Base-by-base conservation (phyloP, 345 rosid genomes). In the Linum usitatissimum region DNA sequence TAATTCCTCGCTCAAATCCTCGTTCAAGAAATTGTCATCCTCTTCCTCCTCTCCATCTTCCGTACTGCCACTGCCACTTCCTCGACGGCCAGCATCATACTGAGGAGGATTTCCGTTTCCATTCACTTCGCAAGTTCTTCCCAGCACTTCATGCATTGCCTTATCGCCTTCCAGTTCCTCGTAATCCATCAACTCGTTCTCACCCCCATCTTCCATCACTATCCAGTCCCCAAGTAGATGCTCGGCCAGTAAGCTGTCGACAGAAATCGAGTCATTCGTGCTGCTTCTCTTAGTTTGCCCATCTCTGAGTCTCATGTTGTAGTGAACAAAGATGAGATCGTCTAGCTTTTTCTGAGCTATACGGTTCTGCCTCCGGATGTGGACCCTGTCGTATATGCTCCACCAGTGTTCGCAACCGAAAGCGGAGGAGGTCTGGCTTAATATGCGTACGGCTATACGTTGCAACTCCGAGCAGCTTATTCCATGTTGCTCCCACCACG, bases 361-460 rank as follows among this genome's bases (percentile, higher is more conserved):
- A 48, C 73, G 74, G 66, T 81, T 91, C 38, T 63, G 86, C 71
- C 80, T 75, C 75, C 75, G 79, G 71, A 75, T 65, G 64, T 78
- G 80, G 23, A 81, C 75, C 71, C 76, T 86, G 66, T 87, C 96
- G 18, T 81, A 75, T 31, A 75, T 63, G 53, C 97, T 86, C 91
- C 91, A 84, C 60, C 79, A 76, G 64, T 86, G 88, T 65, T 88
- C 86, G 57, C 94, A 91, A 55, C 86, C 90, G 36, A 84, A 23
- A 49, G 91, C 86, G 0, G 91, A 86, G 70, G 96, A 84, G 0
- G 86, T 81, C 77, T 91, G 98, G 78, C 97, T 92, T 66, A 92
- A 77, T 75, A 92, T 81, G 64, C 90, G 81, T 63, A 89, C 73
- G 15, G 96, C 98, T 36, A 92, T 85, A 62, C 81, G 78, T 67